Evolutionary conservation across 257 asterid species (phyloP), one percentile per base, ranked within the genome.

Genomic region (Nicotiana tomentosiformis): DNA sequence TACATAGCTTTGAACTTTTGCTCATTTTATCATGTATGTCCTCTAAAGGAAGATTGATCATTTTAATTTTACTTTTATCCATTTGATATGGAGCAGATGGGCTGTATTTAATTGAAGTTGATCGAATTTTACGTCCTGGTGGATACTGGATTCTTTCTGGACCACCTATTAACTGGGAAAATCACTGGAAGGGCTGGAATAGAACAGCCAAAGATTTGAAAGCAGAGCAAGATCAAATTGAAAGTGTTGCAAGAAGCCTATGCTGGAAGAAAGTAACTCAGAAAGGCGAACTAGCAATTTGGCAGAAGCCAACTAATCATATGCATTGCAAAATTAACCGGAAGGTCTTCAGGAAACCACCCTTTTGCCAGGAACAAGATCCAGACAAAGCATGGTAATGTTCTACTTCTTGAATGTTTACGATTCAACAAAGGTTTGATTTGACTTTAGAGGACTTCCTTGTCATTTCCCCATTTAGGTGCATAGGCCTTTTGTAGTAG

Each of bases 61-160:
- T 18, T 2, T 15, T 18, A 68, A 7, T 61, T 84, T 15, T 83
- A 14, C 61, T 39, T 20, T 74, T 4, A 74, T 74, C 33, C 80
- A 26, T 74, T 74, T 49, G 80, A 26, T 74, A 17, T 83, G 79
- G 86, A 32, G 74, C 89, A 94, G 98, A 93, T 80, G 99, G 98
- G 18, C 94, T 94, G 1, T 93, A 91, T 88, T 90, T 96, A 86
- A 94, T 89, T 2, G 99, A 96, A 83, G 95, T 96, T 5, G 98
- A 96, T 84, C 82, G 99, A 58, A 77, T 96, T 80, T 82, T 96
- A 32, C 98, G 98, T 2, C 98, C 99, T 9, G 99, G 98, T 9
- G 98, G 99, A 39, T 91, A 91, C 53, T 96, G 99, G 99, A 84
- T 96, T 83, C 94, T 96, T 12, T 96, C 99, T 0, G 99, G 99